Base-by-base conservation (phyloP, 169 alveolate genomes). In the Theileria sp. region DNA sequence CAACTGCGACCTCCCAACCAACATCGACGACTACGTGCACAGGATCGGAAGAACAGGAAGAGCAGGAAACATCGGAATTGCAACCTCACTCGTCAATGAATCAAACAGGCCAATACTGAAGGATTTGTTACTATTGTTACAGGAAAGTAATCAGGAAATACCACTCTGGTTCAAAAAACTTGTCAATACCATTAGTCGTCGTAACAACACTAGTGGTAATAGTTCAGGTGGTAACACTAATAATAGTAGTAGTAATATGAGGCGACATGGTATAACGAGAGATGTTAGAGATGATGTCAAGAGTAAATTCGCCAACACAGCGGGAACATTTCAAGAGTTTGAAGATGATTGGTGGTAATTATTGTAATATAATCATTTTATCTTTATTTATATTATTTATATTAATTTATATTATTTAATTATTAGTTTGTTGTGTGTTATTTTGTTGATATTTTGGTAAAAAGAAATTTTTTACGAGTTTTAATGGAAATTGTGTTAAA, bases 1-100 rank as follows among this genome's bases (percentile, higher is more conserved):
- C 36, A 96, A 96, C 90, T 96, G 94, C 77, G 99, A 97, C 86
- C 92, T 97, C 51, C 99, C 99, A 17, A 92, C 95, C 68, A 96
- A 96, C 83, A 94, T 93, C 21, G 98, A 96, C 81, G 98, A 95
- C 77, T 97, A 97, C 88, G 97, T 97, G 38, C 99, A 97, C 89
- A 79, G 96, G 71, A 97, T 97, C 58, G 99, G 99, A 32, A 94
- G 99, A 86, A 97, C 99, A 13, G 99, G 99, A 10, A 92, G 99
- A 71, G 99, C 99, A 17, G 99, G 99, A n/a, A 96, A 95, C 76
- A 91, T 92, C 23, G 99, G 99, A 65, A 92, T 89, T 77, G 99
- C 99, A 28, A 96, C 97, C 0, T 94, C 98, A 23, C 94, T 97
- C 70, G 96, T 97, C 44, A 94, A 94, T 81, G 98, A 95, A 76